Evolutionary conservation across 805 yeast species (phyloP).

Genomic region (Peterozyma toletana): DNA sequence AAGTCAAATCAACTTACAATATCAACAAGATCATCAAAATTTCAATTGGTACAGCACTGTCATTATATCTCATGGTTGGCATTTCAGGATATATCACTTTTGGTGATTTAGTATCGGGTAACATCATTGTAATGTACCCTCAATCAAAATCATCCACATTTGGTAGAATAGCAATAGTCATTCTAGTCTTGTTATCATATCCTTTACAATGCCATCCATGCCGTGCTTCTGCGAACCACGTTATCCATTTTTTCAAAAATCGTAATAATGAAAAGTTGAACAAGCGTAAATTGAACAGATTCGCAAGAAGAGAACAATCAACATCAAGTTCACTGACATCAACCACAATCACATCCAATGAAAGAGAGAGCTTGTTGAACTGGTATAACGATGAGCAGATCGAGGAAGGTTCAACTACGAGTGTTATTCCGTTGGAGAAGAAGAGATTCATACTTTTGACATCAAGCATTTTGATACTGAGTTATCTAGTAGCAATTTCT

Average conservation of each 20-base stretch:
- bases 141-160: constrained; percentile 57
- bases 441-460: constrained; percentile 33
- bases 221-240: constrained; percentile 72
- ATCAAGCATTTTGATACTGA: constrained; percentile 34
- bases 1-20: constrained; percentile 39
- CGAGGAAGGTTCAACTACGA: constrained; percentile 12
- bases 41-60: constrained; percentile 55
- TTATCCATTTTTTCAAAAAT: constrained; percentile 41
- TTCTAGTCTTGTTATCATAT: constrained; percentile 75
- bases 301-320: constrained; percentile 5
- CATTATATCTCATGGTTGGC: constrained; percentile 67
- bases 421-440: constrained; percentile 12
- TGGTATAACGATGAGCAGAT: constrained; percentile 12
- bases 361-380: constrained; percentile 11
- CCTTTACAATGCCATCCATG: constrained; percentile 92
- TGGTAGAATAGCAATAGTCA: constrained; percentile 75
- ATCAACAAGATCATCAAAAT: constrained; percentile 38
- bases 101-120: constrained; percentile 75
- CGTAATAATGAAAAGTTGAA: constrained; percentile 11
- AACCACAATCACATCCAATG: constrained; percentile 5
- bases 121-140: constrained; percentile 74
- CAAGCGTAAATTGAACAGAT: constrained; percentile 11
- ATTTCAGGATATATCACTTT: constrained; percentile 78
- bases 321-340: constrained; percentile 5
- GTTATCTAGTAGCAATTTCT: constrained; percentile 58